Conservation (phyloP, 805 yeast species). For the Candida railenensis region DNA sequence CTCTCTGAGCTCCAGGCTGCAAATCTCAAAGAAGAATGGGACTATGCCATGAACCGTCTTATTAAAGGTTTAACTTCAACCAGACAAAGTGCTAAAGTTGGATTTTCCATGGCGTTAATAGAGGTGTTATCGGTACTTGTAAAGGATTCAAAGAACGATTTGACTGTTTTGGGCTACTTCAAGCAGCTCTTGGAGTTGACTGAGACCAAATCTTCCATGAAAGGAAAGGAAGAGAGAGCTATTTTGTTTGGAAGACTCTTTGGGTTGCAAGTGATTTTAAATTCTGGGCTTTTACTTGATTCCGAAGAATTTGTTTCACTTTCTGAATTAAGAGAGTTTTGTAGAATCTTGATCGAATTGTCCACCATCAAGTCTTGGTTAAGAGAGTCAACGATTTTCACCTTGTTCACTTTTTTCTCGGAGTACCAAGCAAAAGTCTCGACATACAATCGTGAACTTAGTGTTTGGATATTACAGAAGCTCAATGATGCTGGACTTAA, state of each 20-base stretch:
- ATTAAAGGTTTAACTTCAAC: conserved; percentile 80
- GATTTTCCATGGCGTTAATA: conserved; percentile 83
- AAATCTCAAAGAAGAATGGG: conserved; percentile 60
- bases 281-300: conserved; percentile 30
- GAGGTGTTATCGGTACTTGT: conserved; percentile 52
- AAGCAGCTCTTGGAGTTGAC: conserved; percentile 41
- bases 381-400: conserved; percentile 74
- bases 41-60: conserved; percentile 75
- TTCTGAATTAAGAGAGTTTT: conserved; percentile 29
- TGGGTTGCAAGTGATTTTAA: conserved; percentile 75
- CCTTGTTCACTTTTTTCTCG: conserved; percentile 54
- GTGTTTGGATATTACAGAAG: conserved; percentile 33
- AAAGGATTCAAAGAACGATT: conserved; percentile 25
- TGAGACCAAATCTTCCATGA: conserved; percentile 37
- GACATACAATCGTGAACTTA: background rate
- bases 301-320: conserved; percentile 11
- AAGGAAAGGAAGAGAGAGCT: conserved; percentile 83
- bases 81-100: conserved; percentile 80
- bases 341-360: conserved; percentile 52
- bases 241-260: conserved; percentile 79
- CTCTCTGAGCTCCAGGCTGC: conserved; percentile 55
- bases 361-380: conserved; percentile 77
- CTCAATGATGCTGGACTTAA: conserved; percentile 56
- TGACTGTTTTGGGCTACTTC: conserved; percentile 31
- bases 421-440: conserved; percentile 11